These are phyloP conservation scores for Yarrowia divulgata DNA, from an alignment of 805 yeast genomes.

Conservation along the genomic window DNA sequence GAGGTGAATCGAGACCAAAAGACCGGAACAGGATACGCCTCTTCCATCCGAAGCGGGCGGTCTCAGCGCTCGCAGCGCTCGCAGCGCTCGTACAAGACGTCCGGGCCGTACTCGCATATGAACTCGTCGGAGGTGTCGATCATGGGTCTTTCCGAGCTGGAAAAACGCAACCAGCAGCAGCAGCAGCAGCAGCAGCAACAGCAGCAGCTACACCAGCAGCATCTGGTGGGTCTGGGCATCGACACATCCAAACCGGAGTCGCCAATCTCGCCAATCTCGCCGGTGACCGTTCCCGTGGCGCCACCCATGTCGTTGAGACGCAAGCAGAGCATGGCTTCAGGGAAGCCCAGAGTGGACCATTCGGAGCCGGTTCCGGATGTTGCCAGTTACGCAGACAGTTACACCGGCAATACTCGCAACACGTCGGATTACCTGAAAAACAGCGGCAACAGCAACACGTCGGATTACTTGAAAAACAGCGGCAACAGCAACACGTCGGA, in stretches of 20 bases:
- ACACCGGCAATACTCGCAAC: no score
- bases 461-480: slow-evolving; percentile 17
- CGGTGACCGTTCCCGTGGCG: neutral
- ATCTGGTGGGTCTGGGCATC: slow-evolving; percentile 12
- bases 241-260: slow-evolving; percentile 15
- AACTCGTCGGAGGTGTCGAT: slow-evolving; percentile 32
- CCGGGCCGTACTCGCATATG: slow-evolving; percentile 18
- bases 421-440: slow-evolving; percentile 13
- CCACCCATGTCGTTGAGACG: slow-evolving; percentile 35
- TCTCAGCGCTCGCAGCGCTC: slow-evolving; percentile 8
- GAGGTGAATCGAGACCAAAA: slow-evolving; percentile 46
- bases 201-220: neutral
- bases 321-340: slow-evolving; percentile 28
- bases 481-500: slow-evolving; percentile 12
- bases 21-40: neutral
- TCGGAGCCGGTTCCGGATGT: slow-evolving; percentile 11
- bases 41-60: slow-evolving; percentile 2
- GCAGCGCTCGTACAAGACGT: slow-evolving; percentile 1
- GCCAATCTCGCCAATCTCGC: neutral
- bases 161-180: neutral
- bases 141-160: slow-evolving; percentile 9
- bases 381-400: no score
- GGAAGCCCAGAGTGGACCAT: slow-evolving; percentile 1
- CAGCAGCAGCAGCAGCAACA: neutral
- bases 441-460: neutral